A percentile compares a stretch with the other conserved stretches of the same genome.
Evolutionary conservation across 352 stramenopile genomes (phyloP).

Genomic region (Pythium dissimile): DNA sequence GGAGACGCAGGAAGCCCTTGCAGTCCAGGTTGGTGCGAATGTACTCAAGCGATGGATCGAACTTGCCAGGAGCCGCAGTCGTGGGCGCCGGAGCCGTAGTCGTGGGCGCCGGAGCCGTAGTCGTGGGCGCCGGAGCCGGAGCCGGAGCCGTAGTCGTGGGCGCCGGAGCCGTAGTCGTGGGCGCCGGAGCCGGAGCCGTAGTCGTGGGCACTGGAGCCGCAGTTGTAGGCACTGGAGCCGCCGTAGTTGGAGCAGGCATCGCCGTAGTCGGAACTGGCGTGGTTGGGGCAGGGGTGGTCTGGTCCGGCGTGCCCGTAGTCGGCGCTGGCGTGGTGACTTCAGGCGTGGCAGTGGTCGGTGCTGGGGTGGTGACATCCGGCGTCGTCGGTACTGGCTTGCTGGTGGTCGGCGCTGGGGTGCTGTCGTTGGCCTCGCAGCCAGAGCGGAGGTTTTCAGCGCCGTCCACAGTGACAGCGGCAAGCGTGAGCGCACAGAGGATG

Average conservation of each 20-base stretch:
- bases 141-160: neutral
- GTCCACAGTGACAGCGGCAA: slow-evolving; percentile 12
- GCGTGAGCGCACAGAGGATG: slow-evolving; percentile 17
- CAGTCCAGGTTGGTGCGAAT: neutral
- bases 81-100: neutral
- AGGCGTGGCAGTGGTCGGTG: neutral
- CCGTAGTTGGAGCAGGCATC: neutral
- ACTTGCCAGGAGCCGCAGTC: neutral
- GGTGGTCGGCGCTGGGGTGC: slow-evolving; percentile 11
- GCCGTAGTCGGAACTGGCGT: neutral
- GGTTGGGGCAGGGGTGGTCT: neutral
- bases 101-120: neutral
- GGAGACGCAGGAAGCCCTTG: slow-evolving; percentile 1
- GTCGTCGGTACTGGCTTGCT: slow-evolving; percentile 5
- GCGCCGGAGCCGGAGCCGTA: neutral
- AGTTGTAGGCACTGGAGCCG: neutral
- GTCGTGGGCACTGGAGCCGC: slow-evolving; percentile 9
- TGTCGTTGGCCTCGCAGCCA: slow-evolving; percentile 6
- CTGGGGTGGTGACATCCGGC: neutral
- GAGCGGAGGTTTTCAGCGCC: slow-evolving; percentile 3
- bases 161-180: neutral
- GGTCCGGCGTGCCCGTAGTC: neutral
- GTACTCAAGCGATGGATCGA: slow-evolving; percentile 8
- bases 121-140: neutral
- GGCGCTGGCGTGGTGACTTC: neutral